Evolutionary conservation across 164 flowering plant species (phyloP).

Genomic region (Vitis amurensis): DNA sequence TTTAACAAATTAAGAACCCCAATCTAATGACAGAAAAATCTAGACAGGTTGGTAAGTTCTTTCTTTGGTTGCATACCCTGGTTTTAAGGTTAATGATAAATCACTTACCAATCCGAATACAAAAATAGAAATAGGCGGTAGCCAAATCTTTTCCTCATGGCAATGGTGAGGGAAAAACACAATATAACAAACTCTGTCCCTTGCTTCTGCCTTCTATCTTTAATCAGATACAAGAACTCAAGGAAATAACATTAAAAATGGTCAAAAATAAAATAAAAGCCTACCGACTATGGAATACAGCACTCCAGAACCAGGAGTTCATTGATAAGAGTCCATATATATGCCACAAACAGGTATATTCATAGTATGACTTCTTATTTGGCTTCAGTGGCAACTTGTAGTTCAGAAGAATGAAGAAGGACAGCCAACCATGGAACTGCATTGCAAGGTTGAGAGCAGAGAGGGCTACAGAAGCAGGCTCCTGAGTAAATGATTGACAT

Average conservation of each 20-base stretch:
- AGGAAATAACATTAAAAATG: background rate
- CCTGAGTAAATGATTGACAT: conserved; percentile 21
- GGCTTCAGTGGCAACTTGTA: conserved; percentile 75
- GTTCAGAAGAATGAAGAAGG: conserved; percentile 70
- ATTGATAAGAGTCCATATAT: conserved; percentile 76
- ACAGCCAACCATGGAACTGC: conserved; percentile 91
- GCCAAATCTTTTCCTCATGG: background rate
- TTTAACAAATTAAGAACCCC: background rate
- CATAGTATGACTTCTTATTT: conserved; percentile 62
- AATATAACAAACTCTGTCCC: background rate
- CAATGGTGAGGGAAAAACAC: background rate
- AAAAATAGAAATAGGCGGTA: too few relatives aligned
- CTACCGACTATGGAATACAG: conserved; percentile 84
- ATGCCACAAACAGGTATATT: conserved; percentile 69
- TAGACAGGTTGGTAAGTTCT: too few relatives aligned
- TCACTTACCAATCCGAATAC: too few relatives aligned
- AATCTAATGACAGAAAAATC: too few relatives aligned
- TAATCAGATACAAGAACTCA: background rate
- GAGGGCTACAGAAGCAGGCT: conserved; percentile 65
- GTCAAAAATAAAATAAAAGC: conserved; percentile 16
- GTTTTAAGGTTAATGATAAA: too few relatives aligned
- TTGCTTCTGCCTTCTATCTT: background rate
- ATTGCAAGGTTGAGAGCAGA: conserved; percentile 83
- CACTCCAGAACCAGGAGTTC: conserved; percentile 96
- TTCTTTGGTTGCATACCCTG: too few relatives aligned